Evolutionary conservation across 2,329 filamentous ascomycete genomes (phyloP), one percentile per base, ranked within the genome.

Genomic region (Claviceps monticola): DNA sequence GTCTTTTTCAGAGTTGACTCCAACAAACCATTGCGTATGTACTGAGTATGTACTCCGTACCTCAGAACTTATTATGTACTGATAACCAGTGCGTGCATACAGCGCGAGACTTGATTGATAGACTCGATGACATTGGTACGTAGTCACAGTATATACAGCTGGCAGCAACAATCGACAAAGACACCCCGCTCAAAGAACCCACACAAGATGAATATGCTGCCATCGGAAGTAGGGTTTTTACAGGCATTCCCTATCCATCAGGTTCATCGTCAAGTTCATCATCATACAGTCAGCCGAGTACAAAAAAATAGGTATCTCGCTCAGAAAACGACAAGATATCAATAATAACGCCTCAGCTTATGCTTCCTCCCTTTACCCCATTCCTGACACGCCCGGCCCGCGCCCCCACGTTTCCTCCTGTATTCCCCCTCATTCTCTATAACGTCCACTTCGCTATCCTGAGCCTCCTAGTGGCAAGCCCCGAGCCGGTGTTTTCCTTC

Each of bases 191-290:
- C 9, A 37, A 13, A 41, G 21, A 21, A 19, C 5, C n/a, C 29
- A 29, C 21, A 29, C 39, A 21, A 54, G 58, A 34, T 61, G 65
- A 65, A 66, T 66, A 67, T 64, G 66, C 60, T 55, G 55, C 48
- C 49, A 37, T 9, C 46, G 41, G 29, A 43, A 46, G 46, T 2
- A 46, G 45, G 29, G 34, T 43, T n/a, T n/a, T n/a, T n/a, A n/a
- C n/a, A n/a, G 41, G 39, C 34, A 50, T 45, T 51, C 49, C 38
- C 42, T 26, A 41, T 52, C 51, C 49, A 34, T 53, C 41, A 34
- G 9, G 29, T 34, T 34, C 3, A 34, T 34, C 29, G 29, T 34
- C 29, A 11, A 11, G 29, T 19, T 37, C 23, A 26, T 41, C 9
- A 44, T 43, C 36, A 53, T 46, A 49, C 34, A 42, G 34, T 26